Evolutionary conservation across 345 rosid genomes (phyloP), one percentile per base, ranked within the genome.

Genomic region (Raphanus raphanistrum): DNA sequence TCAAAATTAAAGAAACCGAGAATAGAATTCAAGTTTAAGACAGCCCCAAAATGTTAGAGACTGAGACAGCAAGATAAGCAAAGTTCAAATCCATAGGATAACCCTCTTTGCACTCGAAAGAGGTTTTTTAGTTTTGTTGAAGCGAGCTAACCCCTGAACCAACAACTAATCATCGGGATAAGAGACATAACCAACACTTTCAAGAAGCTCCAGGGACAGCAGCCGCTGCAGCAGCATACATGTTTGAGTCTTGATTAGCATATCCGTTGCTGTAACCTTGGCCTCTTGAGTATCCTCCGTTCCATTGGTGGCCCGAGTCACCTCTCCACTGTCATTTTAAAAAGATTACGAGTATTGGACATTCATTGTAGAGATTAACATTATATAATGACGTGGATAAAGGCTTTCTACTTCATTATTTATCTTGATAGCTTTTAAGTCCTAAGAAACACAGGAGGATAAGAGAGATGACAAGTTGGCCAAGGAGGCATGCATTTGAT

Each of bases 121-220:
- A 28, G 29, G 29, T 28, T 28, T 28, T 28, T 28, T 3, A 28
- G 29, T 28, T 28, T 28, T 28, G 29, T 28, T 28, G 29, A 28
- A 28, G 29, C 29, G 29, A 28, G 29, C 29, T 28, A 28, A 28
- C 2, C 3, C 29, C 29, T 3, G 29, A 28, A 28, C 29, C 2
- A 28, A 2, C 29, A 28, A 3, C 29, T 28, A 28, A 28, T 28
- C 29, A 28, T 28, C 29, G 29, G 28, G n/a, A n/a, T n/a, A 27
- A 2, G 35, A 32, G 4, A 26, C 75, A 41, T n/a, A 74, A 61
- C 68, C 70, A 67, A 27, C 78, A 52, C 62, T 15, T 66, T 69
- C 79, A 94, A 64, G 92, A 91, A 73, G 88, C 86, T 32, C 96
- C 93, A 0, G 90, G 90, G 73, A 92, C 88, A 8, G 86, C 91